These are phyloP conservation scores for Exophiala aquamarina DNA, from an alignment of 2,329 filamentous ascomycete species.

Conservation along the genomic window DNA sequence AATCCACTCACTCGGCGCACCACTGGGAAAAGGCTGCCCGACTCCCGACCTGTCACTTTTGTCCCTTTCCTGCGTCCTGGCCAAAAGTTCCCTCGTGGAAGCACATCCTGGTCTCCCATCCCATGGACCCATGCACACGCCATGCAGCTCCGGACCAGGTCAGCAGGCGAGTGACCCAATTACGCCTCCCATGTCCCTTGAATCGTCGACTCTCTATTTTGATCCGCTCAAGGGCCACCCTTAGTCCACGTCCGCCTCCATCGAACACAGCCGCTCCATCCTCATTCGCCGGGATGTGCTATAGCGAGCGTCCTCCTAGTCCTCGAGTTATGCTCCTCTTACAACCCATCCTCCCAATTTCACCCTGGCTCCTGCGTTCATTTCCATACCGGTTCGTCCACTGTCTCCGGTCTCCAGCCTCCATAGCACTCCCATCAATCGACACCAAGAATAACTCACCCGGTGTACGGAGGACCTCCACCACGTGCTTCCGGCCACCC, in stretches of 20 bases:
- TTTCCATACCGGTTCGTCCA: conserved; percentile 9
- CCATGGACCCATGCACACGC: too few species aligned
- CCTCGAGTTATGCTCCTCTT: conserved; percentile 8
- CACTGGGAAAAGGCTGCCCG: conserved; percentile 16
- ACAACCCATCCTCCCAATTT: conserved; percentile 18
- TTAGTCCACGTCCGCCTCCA: conserved; percentile 9
- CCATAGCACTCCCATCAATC: conserved; percentile 8
- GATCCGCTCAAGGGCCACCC: conserved; percentile 13
- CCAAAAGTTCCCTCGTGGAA: too few species aligned
- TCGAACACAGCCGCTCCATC: conserved; percentile 20
- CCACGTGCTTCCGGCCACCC: conserved; percentile 22
- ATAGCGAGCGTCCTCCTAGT: conserved; percentile 16
- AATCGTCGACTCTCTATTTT: conserved; percentile 22
- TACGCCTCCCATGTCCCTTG: conserved; percentile 14
- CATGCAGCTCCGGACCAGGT: background rate
- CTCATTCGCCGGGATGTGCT: conserved; percentile 9
- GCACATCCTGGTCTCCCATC: too few species aligned
- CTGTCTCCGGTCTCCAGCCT: conserved; percentile 3
- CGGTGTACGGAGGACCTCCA: conserved; percentile 14
- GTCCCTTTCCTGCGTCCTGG: background rate
- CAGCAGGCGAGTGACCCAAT: conserved; percentile 12
- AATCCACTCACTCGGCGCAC: conserved; percentile 14
- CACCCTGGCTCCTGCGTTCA: conserved; percentile 25
- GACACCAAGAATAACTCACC: conserved; percentile 24
- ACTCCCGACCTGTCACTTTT: conserved; percentile 1